A percentile compares a stretch with the other conserved stretches of the same genome.
Evolutionary conservation across 768 basidiomycete genomes (phyloP).

Genomic region (Lanmaoa pseudosensibilis): DNA sequence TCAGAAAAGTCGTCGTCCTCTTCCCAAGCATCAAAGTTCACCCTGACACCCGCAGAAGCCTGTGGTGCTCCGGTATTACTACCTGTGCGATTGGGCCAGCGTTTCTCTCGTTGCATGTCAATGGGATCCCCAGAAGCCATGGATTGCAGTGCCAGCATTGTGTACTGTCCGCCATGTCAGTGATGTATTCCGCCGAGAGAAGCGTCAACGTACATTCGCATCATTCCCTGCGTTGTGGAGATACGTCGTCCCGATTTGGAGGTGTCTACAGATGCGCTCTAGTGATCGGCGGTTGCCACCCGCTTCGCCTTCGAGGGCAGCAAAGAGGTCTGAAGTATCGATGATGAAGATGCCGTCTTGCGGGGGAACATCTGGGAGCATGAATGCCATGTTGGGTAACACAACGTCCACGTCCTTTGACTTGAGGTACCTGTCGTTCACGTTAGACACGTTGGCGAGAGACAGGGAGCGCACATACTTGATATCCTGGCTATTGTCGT

Average conservation of each 20-base stretch:
- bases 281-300: constrained; percentile 54
- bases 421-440: constrained; percentile 50
- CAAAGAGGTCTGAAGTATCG: constrained; percentile 75
- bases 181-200: not conserved
- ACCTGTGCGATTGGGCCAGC: constrained; percentile 69
- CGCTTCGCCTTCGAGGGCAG: constrained; percentile 65
- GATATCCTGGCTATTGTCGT: constrained; percentile 75
- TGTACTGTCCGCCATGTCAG: constrained; percentile 52
- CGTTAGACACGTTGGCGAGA: not conserved
- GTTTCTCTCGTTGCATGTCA: constrained; percentile 72
- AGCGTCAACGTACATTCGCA: constrained; percentile 57
- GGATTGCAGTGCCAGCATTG: constrained; percentile 57
- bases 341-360: constrained; percentile 59
- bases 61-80: constrained; percentile 23
- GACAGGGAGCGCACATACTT: constrained; percentile 43
- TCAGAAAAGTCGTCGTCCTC: constrained; percentile 53
- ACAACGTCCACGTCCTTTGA: constrained; percentile 50
- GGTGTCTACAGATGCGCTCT: constrained; percentile 59
- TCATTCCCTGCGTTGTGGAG: constrained; percentile 89
- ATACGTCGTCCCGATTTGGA: constrained; percentile 54
- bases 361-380: constrained; percentile 58
- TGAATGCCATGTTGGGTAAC: constrained; percentile 49
- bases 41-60: constrained; percentile 40
- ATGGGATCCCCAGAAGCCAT: constrained; percentile 77
- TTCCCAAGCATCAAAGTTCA: constrained; percentile 58